Conservation (phyloP, 257 asterid species). For the Solanum pimpinellifolium region DNA sequence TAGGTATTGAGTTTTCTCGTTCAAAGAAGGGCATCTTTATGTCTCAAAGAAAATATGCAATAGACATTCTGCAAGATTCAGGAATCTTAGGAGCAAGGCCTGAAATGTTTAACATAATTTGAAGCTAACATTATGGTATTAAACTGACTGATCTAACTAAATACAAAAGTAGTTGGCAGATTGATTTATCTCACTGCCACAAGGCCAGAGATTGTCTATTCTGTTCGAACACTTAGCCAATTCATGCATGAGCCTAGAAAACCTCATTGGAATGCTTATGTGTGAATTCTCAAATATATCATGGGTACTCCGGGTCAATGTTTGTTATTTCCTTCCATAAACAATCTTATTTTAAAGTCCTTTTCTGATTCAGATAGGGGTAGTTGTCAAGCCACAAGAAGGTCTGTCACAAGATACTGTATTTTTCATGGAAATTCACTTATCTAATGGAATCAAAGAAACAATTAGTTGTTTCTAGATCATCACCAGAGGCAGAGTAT, state of each 20-base stretch:
- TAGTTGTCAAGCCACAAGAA: not conserved
- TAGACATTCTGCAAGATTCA: too few relatives aligned
- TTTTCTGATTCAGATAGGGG: not conserved
- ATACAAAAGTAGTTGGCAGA: too few relatives aligned
- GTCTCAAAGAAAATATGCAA: too few relatives aligned
- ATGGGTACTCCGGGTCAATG: not conserved
- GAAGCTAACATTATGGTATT: too few relatives aligned
- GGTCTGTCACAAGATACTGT: not conserved
- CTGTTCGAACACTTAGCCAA: not conserved
- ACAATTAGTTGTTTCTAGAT: not conserved
- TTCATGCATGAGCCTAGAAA: not conserved
- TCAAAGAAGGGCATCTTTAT: too few relatives aligned
- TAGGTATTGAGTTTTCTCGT: too few relatives aligned
- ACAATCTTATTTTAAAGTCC: too few relatives aligned
- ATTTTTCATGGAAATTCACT: not conserved
- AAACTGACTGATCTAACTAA: too few relatives aligned
- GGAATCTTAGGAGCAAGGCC: too few relatives aligned
- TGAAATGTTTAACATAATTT: too few relatives aligned
- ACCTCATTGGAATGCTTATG: not conserved
- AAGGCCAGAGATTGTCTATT: not conserved
- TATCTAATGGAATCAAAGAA: not conserved
- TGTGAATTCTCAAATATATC: too few relatives aligned
- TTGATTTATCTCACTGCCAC: not conserved
- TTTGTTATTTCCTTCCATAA: not conserved
- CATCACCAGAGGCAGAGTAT: not conserved